Evolutionary conservation across 2,329 filamentous ascomycete genomes (phyloP).

Genomic region (Botrytis fabae): DNA sequence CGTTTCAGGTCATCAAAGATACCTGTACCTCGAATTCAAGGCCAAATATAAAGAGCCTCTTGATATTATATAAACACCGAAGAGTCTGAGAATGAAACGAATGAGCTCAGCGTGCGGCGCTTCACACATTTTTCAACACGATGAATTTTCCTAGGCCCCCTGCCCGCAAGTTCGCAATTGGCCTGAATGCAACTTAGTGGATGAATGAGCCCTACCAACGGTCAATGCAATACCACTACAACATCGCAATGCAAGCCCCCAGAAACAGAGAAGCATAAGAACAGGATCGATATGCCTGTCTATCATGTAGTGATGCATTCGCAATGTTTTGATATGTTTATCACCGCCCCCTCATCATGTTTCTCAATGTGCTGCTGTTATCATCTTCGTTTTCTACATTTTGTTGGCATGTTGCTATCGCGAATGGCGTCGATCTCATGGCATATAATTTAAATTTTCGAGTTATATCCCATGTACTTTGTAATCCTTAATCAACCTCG

Average conservation of each 20-base stretch:
- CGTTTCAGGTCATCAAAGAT: too few species aligned
- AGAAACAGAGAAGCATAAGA: neutral
- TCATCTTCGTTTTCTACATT: neutral
- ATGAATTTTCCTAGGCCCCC: neutral
- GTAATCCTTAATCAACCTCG: neutral
- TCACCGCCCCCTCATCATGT: neutral
- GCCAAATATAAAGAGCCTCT: neutral
- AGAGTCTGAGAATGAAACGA: neutral
- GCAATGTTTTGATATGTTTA: constrained; percentile 10
- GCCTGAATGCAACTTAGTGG: neutral
- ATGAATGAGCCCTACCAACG: constrained; percentile 1
- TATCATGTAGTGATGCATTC: neutral
- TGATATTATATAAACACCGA: neutral
- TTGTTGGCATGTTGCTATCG: neutral
- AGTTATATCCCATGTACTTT: neutral
- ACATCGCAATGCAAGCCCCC: neutral
- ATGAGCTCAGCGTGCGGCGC: neutral
- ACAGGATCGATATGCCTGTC: constrained; percentile 5
- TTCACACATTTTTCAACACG: neutral
- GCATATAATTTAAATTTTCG: neutral
- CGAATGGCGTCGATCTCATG: neutral
- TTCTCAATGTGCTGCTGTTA: neutral
- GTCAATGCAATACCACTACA: neutral
- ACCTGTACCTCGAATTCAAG: neutral
- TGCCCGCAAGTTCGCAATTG: constrained; percentile 12